Evolutionary conservation across 805 yeast species (phyloP).

Genomic region (Schizosaccharomyces lindneri): DNA sequence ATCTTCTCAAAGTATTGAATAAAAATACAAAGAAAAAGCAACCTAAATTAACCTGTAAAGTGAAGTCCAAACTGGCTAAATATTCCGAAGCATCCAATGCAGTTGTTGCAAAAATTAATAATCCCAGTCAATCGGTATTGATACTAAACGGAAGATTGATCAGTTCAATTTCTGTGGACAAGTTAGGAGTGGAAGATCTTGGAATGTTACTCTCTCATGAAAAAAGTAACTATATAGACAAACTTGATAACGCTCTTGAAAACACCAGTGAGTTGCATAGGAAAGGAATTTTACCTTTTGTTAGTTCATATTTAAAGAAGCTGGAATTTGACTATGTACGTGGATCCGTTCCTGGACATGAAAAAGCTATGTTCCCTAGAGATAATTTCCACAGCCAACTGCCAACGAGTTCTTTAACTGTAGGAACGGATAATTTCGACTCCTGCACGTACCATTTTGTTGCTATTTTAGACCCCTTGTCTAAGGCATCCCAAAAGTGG

Average conservation of each 20-base stretch:
- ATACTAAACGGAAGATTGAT: background rate
- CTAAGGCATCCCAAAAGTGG: slow-evolving; percentile 40
- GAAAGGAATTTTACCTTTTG: background rate
- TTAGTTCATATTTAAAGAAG: background rate
- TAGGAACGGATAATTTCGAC: slow-evolving; percentile 10
- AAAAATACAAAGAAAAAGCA: background rate
- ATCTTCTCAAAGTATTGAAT: background rate
- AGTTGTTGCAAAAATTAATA: background rate
- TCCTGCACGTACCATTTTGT: slow-evolving; percentile 27
- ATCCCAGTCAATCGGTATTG: background rate
- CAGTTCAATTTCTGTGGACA: background rate
- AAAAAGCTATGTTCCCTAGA: background rate
- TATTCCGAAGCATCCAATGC: background rate
- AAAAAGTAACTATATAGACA: background rate
- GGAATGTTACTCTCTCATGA: background rate
- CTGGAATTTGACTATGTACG: background rate
- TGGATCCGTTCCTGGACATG: too few relatives aligned
- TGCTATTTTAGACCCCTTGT: slow-evolving; percentile 45
- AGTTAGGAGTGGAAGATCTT: background rate
- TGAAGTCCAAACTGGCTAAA: too few relatives aligned
- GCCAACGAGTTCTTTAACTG: background rate
- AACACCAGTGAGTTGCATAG: background rate
- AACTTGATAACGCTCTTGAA: background rate
- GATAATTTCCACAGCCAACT: background rate
- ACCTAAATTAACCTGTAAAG: too few relatives aligned